Base-by-base conservation (phyloP, 345 rosid genomes). In the Acer saccharum region DNA sequence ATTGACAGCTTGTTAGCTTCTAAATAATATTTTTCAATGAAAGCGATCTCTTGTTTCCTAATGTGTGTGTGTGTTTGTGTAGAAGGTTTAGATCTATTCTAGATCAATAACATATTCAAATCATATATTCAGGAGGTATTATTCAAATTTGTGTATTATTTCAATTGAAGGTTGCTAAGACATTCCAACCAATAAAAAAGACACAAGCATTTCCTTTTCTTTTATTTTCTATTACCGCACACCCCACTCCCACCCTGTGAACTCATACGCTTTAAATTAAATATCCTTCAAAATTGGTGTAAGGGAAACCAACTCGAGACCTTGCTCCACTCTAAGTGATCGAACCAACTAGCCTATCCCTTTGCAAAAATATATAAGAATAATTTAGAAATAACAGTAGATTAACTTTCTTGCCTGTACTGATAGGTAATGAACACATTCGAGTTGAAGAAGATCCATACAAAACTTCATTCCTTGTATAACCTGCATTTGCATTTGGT, bases 341-440 rank as follows among this genome's bases (percentile, higher is more conserved):
- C 25, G 2, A n/a, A 57, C 21, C 61, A 55, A 55, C 61, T 57
- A 57, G 62, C 62, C 62, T 16, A 57, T 57, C 62, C 62, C 62
- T 57, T 57, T 16, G 44, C 63, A 58, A 58, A 58, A 58, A 58
- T 58, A n/a, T 58, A 8, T 17, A 44, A 63, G 41, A 10, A 44
- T 9, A 43, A 25, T 16, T 5, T 73, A 39, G 61, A 73, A 25
- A 18, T 41, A 27, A 54, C 65, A 57, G 25, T 57, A 46, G 50
- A 71, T 32, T 66, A 61, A 32, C 48, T 72, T 39, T 17, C 64
- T 74, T 72, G 68, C 79, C 82, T 72, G 64, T 63, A 63, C 48
- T 2, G 62, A 73, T 25, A 21, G 57, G 7, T 61, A 14, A 7
- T 12, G 67, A n/a, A 20, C 41, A 44, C 27, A 4, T 18, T 25